Evolutionary conservation across 768 basidiomycete genomes (phyloP).

Genomic region (Panellus pusillus): DNA sequence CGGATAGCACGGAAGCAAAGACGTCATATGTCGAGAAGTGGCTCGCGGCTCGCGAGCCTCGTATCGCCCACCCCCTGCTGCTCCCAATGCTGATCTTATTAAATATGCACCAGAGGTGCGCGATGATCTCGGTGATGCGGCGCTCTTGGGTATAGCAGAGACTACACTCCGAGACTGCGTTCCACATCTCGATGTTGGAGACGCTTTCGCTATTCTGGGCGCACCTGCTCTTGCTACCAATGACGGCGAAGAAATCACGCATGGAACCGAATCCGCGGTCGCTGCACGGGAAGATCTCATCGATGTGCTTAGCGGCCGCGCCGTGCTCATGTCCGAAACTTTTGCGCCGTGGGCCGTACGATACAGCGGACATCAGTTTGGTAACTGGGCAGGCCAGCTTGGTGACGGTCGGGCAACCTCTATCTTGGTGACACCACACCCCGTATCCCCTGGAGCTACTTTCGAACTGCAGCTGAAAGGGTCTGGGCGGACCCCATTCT

Average conservation of each 20-base stretch:
- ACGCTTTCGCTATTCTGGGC: constrained; percentile 71
- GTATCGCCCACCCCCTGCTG: constrained; percentile 26
- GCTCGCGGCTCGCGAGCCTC: constrained; percentile 67
- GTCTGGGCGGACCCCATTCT: constrained; percentile 91
- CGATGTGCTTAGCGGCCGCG: constrained; percentile 79
- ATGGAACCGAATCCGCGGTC: constrained; percentile 32
- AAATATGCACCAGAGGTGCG: constrained; percentile 52
- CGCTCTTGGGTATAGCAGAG: constrained; percentile 72
- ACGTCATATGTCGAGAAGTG: constrained; percentile 73
- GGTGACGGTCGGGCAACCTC: constrained; percentile 97
- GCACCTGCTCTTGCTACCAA: constrained; percentile 47
- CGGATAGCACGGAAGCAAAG: constrained; percentile 41
- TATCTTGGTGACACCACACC: constrained; percentile 81
- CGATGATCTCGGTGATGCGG: constrained; percentile 44
- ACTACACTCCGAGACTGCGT: constrained; percentile 72
- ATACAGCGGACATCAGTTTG: constrained; percentile 92
- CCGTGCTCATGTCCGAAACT: constrained; percentile 57
- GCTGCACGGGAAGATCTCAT: constrained; percentile 68
- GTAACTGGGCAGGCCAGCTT: constrained; percentile 88
- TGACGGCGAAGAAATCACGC: neutral
- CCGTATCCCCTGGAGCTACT: constrained; percentile 47
- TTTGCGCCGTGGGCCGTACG: constrained; percentile 86
- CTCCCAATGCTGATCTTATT: constrained; percentile 37
- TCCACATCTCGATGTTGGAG: constrained; percentile 85
- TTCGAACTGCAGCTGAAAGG: constrained; percentile 96